Base-by-base conservation (phyloP, 1,139 yeast genomes). In the Saccharomyces hybrid region DNA sequence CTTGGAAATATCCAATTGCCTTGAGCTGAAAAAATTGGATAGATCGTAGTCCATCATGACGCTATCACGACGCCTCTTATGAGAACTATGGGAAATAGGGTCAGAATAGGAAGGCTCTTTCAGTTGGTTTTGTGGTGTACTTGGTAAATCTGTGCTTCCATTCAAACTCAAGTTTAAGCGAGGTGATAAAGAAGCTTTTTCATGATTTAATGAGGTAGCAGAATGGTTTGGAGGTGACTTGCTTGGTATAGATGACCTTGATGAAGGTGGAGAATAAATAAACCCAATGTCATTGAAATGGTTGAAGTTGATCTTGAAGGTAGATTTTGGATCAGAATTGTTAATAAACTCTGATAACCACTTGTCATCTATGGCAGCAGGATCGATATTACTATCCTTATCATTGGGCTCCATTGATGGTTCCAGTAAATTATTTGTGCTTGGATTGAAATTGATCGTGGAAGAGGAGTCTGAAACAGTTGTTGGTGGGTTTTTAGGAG, bases 341-440 rank as follows among this genome's bases (percentile, higher is more conserved):
- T 46, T 51, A 52, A 83, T 80, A 57, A 84, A 81, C 69, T 83
- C 85, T 58, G 81, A 76, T 52, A 88, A 64, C 95, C 95, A 80
- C 65, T 85, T 83, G 58, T 80, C 77, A 54, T 73, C 11, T 46
- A 26, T 28, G 31, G 31, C 4, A 38, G 25, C 25, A 9, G 44
- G 44, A 38, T 38, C 44, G 23, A 16, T n/a, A 4, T 38, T 38
- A 11, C 44, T 38, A 20, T 38, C 25, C 8, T 16, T 11, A 20
- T 38, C 44, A 20, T 38, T 38, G 4, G 16, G 3, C 23, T 5
- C 25, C 25, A 16, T 16, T 16, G 13, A 14, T 11, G 44, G 25
- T 16, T 38, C 44, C 44, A 38, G 5, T 16, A 16, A 38, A 38
- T 16, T 16, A 16, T 38, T 38, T 23, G 44, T 11, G 44, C 44